A percentile compares a stretch with the other conserved stretches of the same genome.
These are phyloP conservation scores for Linnemannia schmuckeri DNA, from an alignment of 192 early-diverging fungal genomes.

Conservation along the genomic window DNA sequence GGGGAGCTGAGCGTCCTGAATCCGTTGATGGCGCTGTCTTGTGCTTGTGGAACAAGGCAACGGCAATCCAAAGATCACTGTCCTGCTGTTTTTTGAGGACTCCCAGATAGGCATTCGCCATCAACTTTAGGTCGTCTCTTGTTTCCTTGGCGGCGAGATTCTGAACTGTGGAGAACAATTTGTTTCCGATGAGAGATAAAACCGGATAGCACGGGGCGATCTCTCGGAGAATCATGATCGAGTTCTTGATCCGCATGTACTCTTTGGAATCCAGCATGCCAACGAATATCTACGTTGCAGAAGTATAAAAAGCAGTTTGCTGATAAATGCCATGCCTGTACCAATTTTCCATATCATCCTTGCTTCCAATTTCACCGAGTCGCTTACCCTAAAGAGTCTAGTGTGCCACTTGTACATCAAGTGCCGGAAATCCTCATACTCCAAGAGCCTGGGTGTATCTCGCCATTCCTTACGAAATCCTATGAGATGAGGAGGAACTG, in stretches of 20 bases:
- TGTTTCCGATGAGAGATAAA: slow-evolving; percentile 66
- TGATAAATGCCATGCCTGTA: neutral
- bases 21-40: neutral
- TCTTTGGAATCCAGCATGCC: slow-evolving; percentile 69
- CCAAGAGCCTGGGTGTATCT: slow-evolving; percentile 55
- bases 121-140: slow-evolving; percentile 77
- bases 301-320: neutral
- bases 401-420: slow-evolving; percentile 83
- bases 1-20: neutral
- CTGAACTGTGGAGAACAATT: slow-evolving; percentile 58
- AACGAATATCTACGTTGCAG: slow-evolving; percentile 33
- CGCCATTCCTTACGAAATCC: slow-evolving; percentile 81
- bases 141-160: slow-evolving; percentile 68
- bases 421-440: slow-evolving; percentile 72
- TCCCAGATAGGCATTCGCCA: slow-evolving; percentile 71
- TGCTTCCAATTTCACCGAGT: neutral
- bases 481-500: slow-evolving; percentile 67
- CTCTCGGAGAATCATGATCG: slow-evolving; percentile 78
- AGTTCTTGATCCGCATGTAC: slow-evolving; percentile 80
- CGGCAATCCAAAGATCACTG: slow-evolving; percentile 22
- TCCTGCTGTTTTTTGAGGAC: slow-evolving; percentile 47
- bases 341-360: neutral
- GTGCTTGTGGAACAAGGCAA: slow-evolving; percentile 31
- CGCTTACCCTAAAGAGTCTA: slow-evolving; percentile 59
- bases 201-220: slow-evolving; percentile 74